Evolutionary conservation across 306 rosid species (phyloP).

Genomic region (Malus orientalis): DNA sequence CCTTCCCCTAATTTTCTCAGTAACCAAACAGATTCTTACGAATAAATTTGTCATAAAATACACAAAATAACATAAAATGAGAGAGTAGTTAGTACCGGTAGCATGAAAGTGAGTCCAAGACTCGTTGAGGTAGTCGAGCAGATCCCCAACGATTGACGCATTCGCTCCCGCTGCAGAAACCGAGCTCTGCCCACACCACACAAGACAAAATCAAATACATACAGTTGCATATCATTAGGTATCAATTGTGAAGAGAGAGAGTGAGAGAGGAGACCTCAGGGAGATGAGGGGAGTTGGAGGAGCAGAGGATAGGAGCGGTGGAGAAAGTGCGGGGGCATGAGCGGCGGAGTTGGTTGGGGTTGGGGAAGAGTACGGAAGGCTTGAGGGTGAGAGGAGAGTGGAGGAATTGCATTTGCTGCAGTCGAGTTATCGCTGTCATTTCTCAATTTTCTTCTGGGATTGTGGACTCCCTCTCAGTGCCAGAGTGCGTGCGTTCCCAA

Average conservation of each 20-base stretch:
- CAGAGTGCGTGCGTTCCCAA: not conserved
- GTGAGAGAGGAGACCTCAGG: slow-evolving; percentile 22
- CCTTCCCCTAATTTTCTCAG: not conserved
- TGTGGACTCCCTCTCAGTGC: not conserved
- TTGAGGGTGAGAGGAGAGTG: slow-evolving; percentile 26
- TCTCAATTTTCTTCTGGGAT: not conserved
- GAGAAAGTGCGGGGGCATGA: slow-evolving; percentile 26
- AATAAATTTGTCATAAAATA: not conserved
- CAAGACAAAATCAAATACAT: not conserved
- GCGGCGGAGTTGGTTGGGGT: slow-evolving; percentile 1
- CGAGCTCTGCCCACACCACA: slow-evolving; percentile 30
- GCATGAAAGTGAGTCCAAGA: slow-evolving; percentile 99
- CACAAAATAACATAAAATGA: not conserved
- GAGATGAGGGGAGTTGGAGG: slow-evolving; percentile 27
- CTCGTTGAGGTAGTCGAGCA: slow-evolving; percentile 78
- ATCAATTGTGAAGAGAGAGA: not conserved
- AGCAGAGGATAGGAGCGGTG: slow-evolving; percentile 33
- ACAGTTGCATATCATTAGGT: not conserved
- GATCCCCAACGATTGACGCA: slow-evolving; percentile 58
- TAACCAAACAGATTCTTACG: not conserved
- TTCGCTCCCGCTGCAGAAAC: slow-evolving; percentile 23
- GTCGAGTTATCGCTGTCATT: slow-evolving; percentile 45
- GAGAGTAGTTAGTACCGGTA: slow-evolving; percentile 39
- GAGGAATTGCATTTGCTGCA: slow-evolving; percentile 31
- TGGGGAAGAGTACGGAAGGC: slow-evolving; percentile 18